These are phyloP conservation scores for Alternaria gaisen DNA, from an alignment of 2,329 filamentous ascomycete genomes.

Conservation along the genomic window DNA sequence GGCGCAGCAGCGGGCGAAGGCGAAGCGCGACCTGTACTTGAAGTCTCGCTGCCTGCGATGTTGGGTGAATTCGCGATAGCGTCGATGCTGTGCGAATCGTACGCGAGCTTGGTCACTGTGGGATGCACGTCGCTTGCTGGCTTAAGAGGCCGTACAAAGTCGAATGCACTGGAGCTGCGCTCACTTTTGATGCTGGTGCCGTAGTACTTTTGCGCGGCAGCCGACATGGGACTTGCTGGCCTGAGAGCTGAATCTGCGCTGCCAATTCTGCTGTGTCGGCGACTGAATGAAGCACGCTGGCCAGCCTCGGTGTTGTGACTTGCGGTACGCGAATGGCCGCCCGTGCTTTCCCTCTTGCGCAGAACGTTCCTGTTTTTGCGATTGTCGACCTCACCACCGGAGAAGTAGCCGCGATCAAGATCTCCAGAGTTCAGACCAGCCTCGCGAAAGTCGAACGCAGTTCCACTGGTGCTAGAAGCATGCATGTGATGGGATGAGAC, in stretches of 20 bases:
- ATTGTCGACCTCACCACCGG: slow-evolving; percentile 82
- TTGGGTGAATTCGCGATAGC: slow-evolving; percentile 53
- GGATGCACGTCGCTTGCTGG: slow-evolving; percentile 58
- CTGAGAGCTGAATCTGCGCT: slow-evolving; percentile 80
- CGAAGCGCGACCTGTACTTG: slow-evolving; percentile 58
- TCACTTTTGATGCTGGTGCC: slow-evolving; percentile 54
- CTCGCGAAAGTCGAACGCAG: slow-evolving; percentile 38
- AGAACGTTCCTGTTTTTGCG: slow-evolving; percentile 76
- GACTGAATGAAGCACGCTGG: slow-evolving; percentile 71
- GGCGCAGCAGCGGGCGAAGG: slow-evolving; percentile 50
- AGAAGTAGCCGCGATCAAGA: slow-evolving; percentile 90
- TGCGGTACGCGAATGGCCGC: slow-evolving; percentile 71
- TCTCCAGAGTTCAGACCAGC: slow-evolving; percentile 58
- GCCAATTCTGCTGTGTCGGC: slow-evolving; percentile 76
- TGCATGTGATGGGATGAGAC: slow-evolving; percentile 47
- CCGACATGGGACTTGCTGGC: slow-evolving; percentile 60
- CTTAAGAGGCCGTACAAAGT: slow-evolving; percentile 52
- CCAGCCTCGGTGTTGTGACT: slow-evolving; percentile 70
- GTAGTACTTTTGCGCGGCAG: slow-evolving; percentile 74
- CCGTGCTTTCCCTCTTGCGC: slow-evolving; percentile 72
- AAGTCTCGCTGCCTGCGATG: slow-evolving; percentile 58
- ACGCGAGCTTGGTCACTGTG: slow-evolving; percentile 66
- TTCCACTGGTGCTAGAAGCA: slow-evolving; percentile 41
- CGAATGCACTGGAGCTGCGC: slow-evolving; percentile 60
- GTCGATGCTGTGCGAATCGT: slow-evolving; percentile 58